Conservation (phyloP, 495 filamentous ascomycete species). For the Baudoinia panamericana region DNA sequence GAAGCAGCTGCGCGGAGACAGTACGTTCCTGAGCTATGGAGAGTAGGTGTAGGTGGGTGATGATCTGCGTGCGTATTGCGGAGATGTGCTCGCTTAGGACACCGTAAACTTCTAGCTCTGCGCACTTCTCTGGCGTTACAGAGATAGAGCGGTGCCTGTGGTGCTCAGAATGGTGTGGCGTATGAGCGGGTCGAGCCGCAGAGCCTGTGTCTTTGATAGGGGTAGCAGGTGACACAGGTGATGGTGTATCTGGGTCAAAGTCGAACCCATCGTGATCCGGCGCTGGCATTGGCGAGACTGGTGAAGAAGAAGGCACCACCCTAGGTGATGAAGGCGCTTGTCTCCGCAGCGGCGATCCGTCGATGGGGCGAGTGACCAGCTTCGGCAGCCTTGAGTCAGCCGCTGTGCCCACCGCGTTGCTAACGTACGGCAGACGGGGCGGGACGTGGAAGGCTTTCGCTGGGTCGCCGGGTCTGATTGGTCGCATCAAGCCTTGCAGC, state of each 20-base stretch:
- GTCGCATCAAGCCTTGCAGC: conserved; percentile 8
- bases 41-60: conserved; percentile 11
- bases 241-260: background rate
- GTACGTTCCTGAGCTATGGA: background rate
- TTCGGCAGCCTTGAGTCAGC: conserved; percentile 8
- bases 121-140: background rate
- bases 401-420: background rate
- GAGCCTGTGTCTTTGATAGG: no score
- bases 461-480: conserved; percentile 7
- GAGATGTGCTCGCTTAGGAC: conserved; percentile 1
- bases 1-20: conserved; percentile 1
- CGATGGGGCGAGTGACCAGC: background rate
- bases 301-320: background rate
- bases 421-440: conserved; percentile 2
- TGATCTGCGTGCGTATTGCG: conserved; percentile 9
- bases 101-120: background rate
- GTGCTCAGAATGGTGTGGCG: conserved; percentile 1
- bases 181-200: conserved; percentile 10
- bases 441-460: conserved; percentile 8
- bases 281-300: no score
- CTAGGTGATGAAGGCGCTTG: background rate
- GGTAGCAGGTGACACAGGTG: conserved; percentile 9
- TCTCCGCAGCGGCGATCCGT: background rate
- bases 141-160: background rate
- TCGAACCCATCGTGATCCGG: background rate